phyloP scores from a whole-genome alignment of 768 basidiomycete species.

The Trametes sanguinea region DNA sequence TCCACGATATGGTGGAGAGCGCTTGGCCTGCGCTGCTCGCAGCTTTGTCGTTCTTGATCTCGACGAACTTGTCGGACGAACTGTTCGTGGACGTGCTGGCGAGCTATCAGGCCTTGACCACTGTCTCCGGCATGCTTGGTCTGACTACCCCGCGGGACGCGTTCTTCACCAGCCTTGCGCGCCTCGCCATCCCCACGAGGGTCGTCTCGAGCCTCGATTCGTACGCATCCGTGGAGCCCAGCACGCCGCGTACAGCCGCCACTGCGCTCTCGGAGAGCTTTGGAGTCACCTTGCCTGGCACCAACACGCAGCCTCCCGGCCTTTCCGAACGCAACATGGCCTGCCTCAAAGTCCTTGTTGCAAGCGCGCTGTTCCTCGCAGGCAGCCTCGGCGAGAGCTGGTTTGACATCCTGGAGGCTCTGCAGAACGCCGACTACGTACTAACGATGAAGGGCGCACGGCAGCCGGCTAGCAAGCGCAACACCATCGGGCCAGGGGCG shows the following conservation, averaged over 20 bases:
- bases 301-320: conserved; percentile 60
- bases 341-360: conserved; percentile 82
- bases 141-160: conserved; percentile 89
- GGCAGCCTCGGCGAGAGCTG: conserved; percentile 88
- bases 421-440: conserved; percentile 96
- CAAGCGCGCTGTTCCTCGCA: conserved; percentile 77
- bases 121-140: conserved; percentile 87
- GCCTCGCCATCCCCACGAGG: conserved; percentile 86
- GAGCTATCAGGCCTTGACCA: conserved; percentile 81
- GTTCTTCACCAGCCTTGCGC: conserved; percentile 87
- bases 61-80: conserved; percentile 89
- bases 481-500: conserved; percentile 35
- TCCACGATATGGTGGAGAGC: conserved; percentile 78
- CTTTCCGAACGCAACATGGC: conserved; percentile 89
- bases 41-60: conserved; percentile 84
- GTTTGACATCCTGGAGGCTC: conserved; percentile 86
- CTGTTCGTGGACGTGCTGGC: conserved; percentile 86
- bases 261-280: conserved; percentile 66
- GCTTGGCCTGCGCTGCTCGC: conserved; percentile 95
- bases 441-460: conserved; percentile 60
- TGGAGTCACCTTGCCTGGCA: conserved; percentile 48
- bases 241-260: conserved; percentile 61
- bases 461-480: conserved; percentile 20
- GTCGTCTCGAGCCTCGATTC: conserved; percentile 86
- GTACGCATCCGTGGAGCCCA: conserved; percentile 42